A percentile compares a stretch with the other conserved stretches of the same genome.
phyloP scores from a whole-genome alignment of 345 rosid genomes.

The Pistacia vera region DNA sequence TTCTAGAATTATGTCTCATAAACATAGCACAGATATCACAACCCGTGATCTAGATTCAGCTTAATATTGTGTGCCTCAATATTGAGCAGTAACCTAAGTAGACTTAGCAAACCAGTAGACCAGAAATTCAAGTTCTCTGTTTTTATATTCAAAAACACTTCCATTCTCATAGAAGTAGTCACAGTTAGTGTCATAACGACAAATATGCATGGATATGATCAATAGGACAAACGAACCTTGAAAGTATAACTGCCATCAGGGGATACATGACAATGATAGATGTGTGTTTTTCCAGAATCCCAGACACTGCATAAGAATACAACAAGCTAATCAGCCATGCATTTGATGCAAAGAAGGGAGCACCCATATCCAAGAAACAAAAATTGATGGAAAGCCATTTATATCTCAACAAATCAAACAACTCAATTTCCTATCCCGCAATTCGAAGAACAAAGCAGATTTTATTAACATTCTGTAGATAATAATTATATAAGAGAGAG shows the following conservation, averaged over 20 bases:
- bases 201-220: background rate
- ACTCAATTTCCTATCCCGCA: background rate
- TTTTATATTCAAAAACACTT: background rate
- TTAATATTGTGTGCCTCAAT: background rate
- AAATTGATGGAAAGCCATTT: background rate
- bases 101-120: background rate
- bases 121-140: background rate
- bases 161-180: background rate
- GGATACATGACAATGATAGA: slow-evolving; percentile 62
- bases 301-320: slow-evolving; percentile 42
- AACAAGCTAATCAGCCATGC: slow-evolving; percentile 5
- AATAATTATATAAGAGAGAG: background rate
- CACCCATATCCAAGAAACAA: background rate
- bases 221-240: slow-evolving; percentile 45
- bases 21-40: background rate
- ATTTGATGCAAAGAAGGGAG: background rate
- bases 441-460: background rate
- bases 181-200: background rate
- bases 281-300: slow-evolving; percentile 53
- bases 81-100: background rate
- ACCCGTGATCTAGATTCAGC: background rate
- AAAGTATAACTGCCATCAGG: slow-evolving; percentile 42
- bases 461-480: background rate
- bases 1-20: background rate
- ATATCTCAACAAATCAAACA: background rate